Conservation (phyloP, 768 basidiomycete genomes). For the Pisolithus microcarpus region DNA sequence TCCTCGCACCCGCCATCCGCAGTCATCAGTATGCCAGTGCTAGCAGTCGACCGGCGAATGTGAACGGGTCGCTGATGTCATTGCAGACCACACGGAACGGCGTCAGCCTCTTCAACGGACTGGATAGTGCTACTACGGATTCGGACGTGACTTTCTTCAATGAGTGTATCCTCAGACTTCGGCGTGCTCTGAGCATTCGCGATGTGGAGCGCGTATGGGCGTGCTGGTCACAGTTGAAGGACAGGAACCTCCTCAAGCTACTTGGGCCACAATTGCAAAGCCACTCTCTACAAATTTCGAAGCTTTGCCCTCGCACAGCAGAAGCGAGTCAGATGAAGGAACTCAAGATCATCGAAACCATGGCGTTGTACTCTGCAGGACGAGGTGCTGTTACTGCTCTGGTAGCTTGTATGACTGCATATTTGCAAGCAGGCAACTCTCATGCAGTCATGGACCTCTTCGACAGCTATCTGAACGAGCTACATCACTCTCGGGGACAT, state of each 20-base stretch:
- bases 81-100: slow-evolving; percentile 23
- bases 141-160: slow-evolving; percentile 31
- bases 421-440: slow-evolving; percentile 37
- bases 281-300: slow-evolving; percentile 32
- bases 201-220: slow-evolving; percentile 26
- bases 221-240: slow-evolving; percentile 39
- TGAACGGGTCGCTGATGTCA: slow-evolving; percentile 1
- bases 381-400: slow-evolving; percentile 41
- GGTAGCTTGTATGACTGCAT: slow-evolving; percentile 40
- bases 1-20: slow-evolving; percentile 34
- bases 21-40: slow-evolving; percentile 14
- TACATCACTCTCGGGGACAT: slow-evolving; percentile 15
- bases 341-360: slow-evolving; percentile 32
- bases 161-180: slow-evolving; percentile 31
- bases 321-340: slow-evolving; percentile 23
- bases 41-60: not conserved
- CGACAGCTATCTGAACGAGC: slow-evolving; percentile 26
- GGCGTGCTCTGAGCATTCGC: slow-evolving; percentile 28
- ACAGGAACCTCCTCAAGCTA: slow-evolving; percentile 37
- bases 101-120: slow-evolving; percentile 4
- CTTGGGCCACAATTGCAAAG: slow-evolving; percentile 38
- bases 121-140: slow-evolving; percentile 16
- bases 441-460: slow-evolving; percentile 41
- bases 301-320: slow-evolving; percentile 17
- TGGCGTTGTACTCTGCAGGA: slow-evolving; percentile 45